Conservation (phyloP, 306 rosid species). For the Begonia peltatifolia region DNA sequence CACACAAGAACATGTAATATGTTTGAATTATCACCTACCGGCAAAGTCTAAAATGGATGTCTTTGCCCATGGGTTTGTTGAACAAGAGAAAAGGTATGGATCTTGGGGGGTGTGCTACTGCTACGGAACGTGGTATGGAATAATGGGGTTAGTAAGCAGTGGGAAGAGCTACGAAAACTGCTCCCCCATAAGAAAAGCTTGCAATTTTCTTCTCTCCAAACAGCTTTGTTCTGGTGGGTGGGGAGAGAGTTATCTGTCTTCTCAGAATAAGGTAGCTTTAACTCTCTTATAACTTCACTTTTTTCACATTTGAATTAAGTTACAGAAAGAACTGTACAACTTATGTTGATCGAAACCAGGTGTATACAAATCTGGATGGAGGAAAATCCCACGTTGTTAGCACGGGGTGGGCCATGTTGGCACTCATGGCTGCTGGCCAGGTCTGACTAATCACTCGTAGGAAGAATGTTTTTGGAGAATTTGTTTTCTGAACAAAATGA, state of each 20-base stretch:
- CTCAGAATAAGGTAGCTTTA: conserved; percentile 37
- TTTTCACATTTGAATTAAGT: not conserved
- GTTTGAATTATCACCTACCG: no score
- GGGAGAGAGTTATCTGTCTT: conserved; percentile 68
- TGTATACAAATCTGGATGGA: conserved; percentile 48
- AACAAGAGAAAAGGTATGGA: conserved; percentile 31
- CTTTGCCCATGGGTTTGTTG: no score
- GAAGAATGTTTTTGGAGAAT: not conserved
- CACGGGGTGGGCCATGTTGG: conserved; percentile 66
- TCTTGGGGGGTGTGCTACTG: conserved; percentile 78
- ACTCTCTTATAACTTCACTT: not conserved
- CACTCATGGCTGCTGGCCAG: conserved; percentile 58
- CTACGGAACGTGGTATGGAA: conserved; percentile 73
- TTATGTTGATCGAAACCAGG: conserved; percentile 16
- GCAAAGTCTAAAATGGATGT: no score
- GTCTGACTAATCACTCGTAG: conserved; percentile 7
- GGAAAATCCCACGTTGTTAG: conserved; percentile 41
- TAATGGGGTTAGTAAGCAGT: conserved; percentile 33
- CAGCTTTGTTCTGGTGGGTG: conserved; percentile 50
- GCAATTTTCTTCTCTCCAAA: conserved; percentile 50
- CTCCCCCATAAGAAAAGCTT: conserved; percentile 36
- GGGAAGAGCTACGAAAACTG: conserved; percentile 36
- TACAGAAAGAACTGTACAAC: not conserved
- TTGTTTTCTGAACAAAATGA: no score
- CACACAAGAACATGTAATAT: no score